These are phyloP conservation scores for Ogataea paraovalis DNA, from an alignment of 805 yeast species.

Conservation along the genomic window DNA sequence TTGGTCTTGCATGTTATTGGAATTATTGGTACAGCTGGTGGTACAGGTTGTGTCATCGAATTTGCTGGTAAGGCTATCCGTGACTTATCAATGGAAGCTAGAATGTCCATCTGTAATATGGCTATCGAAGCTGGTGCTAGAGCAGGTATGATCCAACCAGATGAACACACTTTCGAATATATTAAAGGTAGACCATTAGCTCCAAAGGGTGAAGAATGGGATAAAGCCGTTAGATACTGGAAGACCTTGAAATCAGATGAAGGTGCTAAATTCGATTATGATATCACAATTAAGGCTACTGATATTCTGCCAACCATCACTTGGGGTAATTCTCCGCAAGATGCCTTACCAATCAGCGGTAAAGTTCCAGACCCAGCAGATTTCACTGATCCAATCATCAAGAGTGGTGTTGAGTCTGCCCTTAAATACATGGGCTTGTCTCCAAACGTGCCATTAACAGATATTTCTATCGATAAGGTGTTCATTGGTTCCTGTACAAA, in stretches of 20 bases:
- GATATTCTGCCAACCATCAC: slow-evolving; percentile 95
- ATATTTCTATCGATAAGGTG: slow-evolving; percentile 83
- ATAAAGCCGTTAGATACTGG: slow-evolving; percentile 91
- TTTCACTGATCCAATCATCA: slow-evolving; percentile 66
- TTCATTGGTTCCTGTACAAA: slow-evolving; percentile 98
- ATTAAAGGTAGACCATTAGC: slow-evolving; percentile 92
- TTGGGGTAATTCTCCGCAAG: slow-evolving; percentile 99
- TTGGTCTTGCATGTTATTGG: slow-evolving; percentile 92
- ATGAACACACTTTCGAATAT: slow-evolving; percentile 81
- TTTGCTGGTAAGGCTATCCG: slow-evolving; percentile 95
- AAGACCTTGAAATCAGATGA: slow-evolving; percentile 80
- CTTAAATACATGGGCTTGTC: slow-evolving; percentile 86
- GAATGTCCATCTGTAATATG: slow-evolving; percentile 99
- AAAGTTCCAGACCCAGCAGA: slow-evolving; percentile 85
- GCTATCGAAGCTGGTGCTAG: slow-evolving; percentile 99
- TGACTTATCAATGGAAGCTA: slow-evolving; percentile 88
- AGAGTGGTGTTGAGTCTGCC: slow-evolving; percentile 86
- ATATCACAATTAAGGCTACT: slow-evolving; percentile 71
- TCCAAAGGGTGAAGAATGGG: slow-evolving; percentile 94
- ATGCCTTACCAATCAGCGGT: slow-evolving; percentile 92
- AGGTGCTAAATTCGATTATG: slow-evolving; percentile 86
- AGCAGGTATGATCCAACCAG: slow-evolving; percentile 99
- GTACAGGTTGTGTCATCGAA: slow-evolving; percentile 95
- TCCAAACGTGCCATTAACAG: slow-evolving; percentile 74
- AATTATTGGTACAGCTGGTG: slow-evolving; percentile 98